Evolutionary conservation across 2,329 filamentous ascomycete species (phyloP).

Genomic region (Monosporascus sp.): DNA sequence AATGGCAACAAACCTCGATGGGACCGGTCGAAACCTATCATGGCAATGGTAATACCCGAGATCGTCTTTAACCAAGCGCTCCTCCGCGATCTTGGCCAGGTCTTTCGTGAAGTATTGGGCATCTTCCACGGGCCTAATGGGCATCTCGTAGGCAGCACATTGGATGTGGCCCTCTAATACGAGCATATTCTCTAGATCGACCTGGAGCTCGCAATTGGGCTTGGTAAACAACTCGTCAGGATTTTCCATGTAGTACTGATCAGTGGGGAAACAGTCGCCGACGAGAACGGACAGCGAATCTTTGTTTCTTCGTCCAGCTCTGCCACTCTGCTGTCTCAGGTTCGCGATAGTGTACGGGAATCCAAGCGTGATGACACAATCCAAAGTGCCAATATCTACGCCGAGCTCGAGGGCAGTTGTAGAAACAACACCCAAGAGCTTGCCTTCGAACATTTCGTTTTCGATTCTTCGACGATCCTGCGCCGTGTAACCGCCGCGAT

Average conservation of each 20-base stretch:
- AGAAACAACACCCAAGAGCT: slow-evolving; percentile 85
- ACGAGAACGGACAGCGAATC: slow-evolving; percentile 88
- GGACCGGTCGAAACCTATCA: slow-evolving; percentile 78
- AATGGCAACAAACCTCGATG: slow-evolving; percentile 78
- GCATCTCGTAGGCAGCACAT: slow-evolving; percentile 93
- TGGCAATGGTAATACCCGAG: slow-evolving; percentile 87
- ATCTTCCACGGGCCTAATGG: slow-evolving; percentile 75
- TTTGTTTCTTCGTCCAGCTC: slow-evolving; percentile 85
- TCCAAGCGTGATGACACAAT: slow-evolving; percentile 88
- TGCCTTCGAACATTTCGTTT: slow-evolving; percentile 94
- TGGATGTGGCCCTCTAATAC: slow-evolving; percentile 91
- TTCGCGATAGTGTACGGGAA: slow-evolving; percentile 97
- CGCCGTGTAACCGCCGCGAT: slow-evolving; percentile 89
- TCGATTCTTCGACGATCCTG: slow-evolving; percentile 87
- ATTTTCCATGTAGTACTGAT: slow-evolving; percentile 97
- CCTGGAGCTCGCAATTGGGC: slow-evolving; percentile 81
- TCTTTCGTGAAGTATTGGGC: slow-evolving; percentile 71
- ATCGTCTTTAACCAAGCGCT: slow-evolving; percentile 67
- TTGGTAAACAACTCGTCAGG: slow-evolving; percentile 90
- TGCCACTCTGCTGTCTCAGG: slow-evolving; percentile 86
- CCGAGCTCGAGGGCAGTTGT: slow-evolving; percentile 91
- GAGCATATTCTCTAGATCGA: slow-evolving; percentile 88
- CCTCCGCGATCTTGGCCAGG: slow-evolving; percentile 63
- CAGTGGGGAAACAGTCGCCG: slow-evolving; percentile 82
- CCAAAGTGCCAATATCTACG: slow-evolving; percentile 89